phyloP scores from a whole-genome alignment of 176 grass and related monocot species.

The Carex littledalei region DNA sequence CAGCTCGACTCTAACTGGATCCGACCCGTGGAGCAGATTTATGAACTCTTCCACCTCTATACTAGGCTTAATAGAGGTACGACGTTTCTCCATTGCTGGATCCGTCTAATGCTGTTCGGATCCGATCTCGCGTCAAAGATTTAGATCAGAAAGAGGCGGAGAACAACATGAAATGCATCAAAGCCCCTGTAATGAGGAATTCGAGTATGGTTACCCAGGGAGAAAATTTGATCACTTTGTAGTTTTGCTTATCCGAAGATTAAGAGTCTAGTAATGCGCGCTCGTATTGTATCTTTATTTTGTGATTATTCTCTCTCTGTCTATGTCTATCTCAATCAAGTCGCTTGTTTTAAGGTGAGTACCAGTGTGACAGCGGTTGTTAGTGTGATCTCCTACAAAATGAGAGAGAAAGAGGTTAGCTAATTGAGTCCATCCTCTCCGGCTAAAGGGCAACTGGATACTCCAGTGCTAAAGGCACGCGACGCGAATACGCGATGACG shows the following conservation, averaged over 20 bases:
- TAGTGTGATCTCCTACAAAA: background rate
- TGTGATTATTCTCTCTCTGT: conserved; percentile 10
- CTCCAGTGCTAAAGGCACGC: background rate
- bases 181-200: too few species aligned
- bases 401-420: conserved; percentile 7
- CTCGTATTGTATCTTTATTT: background rate
- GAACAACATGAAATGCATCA: background rate
- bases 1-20: conserved; percentile 88
- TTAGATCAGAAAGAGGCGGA: conserved; percentile 12
- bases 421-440: background rate
- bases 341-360: conserved; percentile 23
- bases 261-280: background rate
- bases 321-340: conserved; percentile 5
- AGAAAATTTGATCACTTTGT: too few species aligned
- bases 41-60: conserved; percentile 97
- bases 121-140: conserved; percentile 12
- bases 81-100: conserved; percentile 29
- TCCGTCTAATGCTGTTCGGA: conserved; percentile 14
- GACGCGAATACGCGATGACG: background rate
- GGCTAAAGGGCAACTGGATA: background rate
- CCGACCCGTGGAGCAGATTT: conserved; percentile 94
- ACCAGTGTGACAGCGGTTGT: conserved; percentile 22
- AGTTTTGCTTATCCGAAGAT: too few species aligned
- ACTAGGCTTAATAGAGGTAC: conserved; percentile 50
- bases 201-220: background rate